These are phyloP conservation scores for Aspergillus sp. DNA, from an alignment of 2,329 filamentous ascomycete species.

Conservation along the genomic window DNA sequence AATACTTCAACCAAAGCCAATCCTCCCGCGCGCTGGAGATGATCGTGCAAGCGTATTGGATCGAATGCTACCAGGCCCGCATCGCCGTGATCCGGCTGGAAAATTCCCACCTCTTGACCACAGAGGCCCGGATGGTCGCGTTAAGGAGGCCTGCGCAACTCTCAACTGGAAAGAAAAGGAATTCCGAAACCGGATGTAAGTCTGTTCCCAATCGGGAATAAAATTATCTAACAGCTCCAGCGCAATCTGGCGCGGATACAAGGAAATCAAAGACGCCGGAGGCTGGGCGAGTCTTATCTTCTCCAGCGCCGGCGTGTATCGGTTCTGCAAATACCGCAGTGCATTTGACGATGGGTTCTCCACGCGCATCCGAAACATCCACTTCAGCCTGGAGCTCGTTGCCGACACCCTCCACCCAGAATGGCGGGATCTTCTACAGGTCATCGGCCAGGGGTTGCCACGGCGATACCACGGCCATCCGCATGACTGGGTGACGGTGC, in stretches of 20 bases:
- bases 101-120: conserved; percentile 41
- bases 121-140: conserved; percentile 52
- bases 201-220: background rate
- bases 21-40: conserved; percentile 59
- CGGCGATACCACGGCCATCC: conserved; percentile 22
- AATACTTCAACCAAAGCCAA: conserved; percentile 45
- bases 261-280: conserved; percentile 57
- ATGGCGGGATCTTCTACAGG: conserved; percentile 49
- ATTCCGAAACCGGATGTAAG: conserved; percentile 46
- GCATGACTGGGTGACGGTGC: conserved; percentile 24
- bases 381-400: conserved; percentile 52
- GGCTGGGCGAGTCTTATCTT: conserved; percentile 59
- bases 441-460: conserved; percentile 18
- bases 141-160: conserved; percentile 54
- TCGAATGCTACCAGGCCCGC: conserved; percentile 55
- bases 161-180: conserved; percentile 60
- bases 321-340: conserved; percentile 60
- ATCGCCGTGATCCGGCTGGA: conserved; percentile 43
- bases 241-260: conserved; percentile 58
- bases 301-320: conserved; percentile 58
- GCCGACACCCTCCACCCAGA: conserved; percentile 54
- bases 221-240: too few species aligned
- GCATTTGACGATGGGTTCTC: conserved; percentile 55
- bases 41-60: conserved; percentile 58
- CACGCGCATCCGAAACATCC: conserved; percentile 45